Conservation (phyloP, 2,329 filamentous ascomycete species). For the Fusarium sp. region DNA sequence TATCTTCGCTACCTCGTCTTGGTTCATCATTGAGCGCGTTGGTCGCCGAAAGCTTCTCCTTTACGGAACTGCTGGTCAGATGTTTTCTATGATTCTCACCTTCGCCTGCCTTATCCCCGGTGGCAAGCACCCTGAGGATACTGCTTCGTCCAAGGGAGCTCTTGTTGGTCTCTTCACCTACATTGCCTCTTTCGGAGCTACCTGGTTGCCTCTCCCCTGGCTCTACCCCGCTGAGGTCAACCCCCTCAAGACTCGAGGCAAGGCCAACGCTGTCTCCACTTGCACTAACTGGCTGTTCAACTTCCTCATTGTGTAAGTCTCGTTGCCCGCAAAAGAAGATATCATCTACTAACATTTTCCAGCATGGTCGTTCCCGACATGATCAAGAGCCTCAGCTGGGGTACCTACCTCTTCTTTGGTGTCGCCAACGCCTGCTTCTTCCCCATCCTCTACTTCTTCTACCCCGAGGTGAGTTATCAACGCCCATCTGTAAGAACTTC, state of each 20-base stretch:
- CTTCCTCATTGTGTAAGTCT: constrained; percentile 59
- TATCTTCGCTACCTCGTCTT: constrained; percentile 65
- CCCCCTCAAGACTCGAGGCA: constrained; percentile 60
- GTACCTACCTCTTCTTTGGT: constrained; percentile 64
- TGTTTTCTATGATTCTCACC: constrained; percentile 68
- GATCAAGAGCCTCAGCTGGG: constrained; percentile 68
- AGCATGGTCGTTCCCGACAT: constrained; percentile 72
- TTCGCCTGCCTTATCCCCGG: constrained; percentile 77
- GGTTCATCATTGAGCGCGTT: constrained; percentile 64
- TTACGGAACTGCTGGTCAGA: constrained; percentile 60
- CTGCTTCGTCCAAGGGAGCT: constrained; percentile 72
- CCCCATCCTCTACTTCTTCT: constrained; percentile 63
- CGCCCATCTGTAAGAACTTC: fast-evolving
- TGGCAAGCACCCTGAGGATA: constrained; percentile 51
- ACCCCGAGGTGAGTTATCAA: constrained; percentile 49
- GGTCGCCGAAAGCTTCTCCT: constrained; percentile 62
- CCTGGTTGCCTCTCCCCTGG: constrained; percentile 74
- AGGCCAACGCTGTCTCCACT: constrained; percentile 67
- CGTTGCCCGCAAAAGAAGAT: fast-evolving
- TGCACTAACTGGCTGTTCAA: constrained; percentile 69
- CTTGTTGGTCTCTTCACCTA: constrained; percentile 77
- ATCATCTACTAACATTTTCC: background rate
- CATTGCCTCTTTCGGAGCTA: constrained; percentile 76
- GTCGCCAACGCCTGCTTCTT: constrained; percentile 64
- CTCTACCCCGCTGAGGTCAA: constrained; percentile 68